phyloP scores from a whole-genome alignment of 345 rosid species.

The Camelina sativa region DNA sequence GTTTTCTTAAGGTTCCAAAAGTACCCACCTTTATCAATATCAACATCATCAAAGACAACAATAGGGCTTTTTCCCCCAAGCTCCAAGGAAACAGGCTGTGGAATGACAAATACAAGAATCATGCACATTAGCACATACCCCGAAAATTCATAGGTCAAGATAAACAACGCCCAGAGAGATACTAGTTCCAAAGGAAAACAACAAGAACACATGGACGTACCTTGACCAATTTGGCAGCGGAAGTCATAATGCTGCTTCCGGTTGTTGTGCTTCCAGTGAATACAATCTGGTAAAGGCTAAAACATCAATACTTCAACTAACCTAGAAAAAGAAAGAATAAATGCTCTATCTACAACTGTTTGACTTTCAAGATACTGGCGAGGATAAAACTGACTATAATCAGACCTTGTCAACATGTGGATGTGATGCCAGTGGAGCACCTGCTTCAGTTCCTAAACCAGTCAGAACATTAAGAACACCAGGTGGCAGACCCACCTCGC shows the following conservation, averaged over 20 bases:
- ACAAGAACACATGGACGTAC: constrained; percentile 47
- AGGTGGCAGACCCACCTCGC: constrained; percentile 91
- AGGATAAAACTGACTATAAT: constrained; percentile 22
- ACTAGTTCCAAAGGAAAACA: constrained; percentile 28
- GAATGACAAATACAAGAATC: constrained; percentile 33
- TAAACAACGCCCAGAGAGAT: constrained; percentile 15
- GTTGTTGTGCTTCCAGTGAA: constrained; percentile 96
- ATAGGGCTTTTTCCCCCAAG: constrained; percentile 98
- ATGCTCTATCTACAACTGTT: constrained; percentile 7
- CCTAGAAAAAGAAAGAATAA: neutral
- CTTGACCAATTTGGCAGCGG: constrained; percentile 88
- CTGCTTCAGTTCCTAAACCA: constrained; percentile 97
- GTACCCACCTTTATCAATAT: constrained; percentile 78
- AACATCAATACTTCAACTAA: constrained; percentile 30
- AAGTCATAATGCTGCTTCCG: constrained; percentile 80
- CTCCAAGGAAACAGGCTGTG: constrained; percentile 91
- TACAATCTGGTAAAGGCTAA: constrained; percentile 61
- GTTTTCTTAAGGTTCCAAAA: constrained; percentile 24
- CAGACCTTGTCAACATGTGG: constrained; percentile 90
- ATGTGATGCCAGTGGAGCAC: constrained; percentile 95
- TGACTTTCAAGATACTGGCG: constrained; percentile 26
- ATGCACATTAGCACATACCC: constrained; percentile 30
- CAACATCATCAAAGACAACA: constrained; percentile 89
- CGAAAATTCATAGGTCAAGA: constrained; percentile 8
- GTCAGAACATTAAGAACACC: constrained; percentile 93